Base-by-base conservation (phyloP, 192 early-diverging fungal species). In the Chytriomyces sp. region DNA sequence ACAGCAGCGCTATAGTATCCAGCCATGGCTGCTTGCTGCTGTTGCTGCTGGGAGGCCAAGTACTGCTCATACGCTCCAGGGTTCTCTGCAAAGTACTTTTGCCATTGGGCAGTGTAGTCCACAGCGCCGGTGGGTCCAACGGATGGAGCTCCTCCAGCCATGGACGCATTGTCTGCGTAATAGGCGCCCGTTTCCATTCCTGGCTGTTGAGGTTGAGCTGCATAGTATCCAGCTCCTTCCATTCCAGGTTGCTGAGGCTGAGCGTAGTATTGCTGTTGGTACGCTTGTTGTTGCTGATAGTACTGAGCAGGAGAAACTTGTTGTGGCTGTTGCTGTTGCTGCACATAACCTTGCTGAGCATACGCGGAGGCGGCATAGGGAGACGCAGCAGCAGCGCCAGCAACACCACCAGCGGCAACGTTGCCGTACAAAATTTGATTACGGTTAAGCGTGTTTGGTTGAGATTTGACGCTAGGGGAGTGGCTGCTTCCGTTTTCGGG, bases 1-100 rank as follows among this genome's bases (percentile, higher is more conserved):
- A 45, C 23, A 47, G 67, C 67, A 1, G 67, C 16, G 45, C 44
- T n/a, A 44, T 46, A 49, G 67, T 68, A 57, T 57, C 53, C 53
- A 10, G 67, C 67, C 45, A 49, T 49, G 67, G 67, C 67, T 9
- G 48, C 67, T 20, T 61, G 59, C 26, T 28, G 63, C 4, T 64
- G 63, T 13, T 23, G 20, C 63, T 28, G 20, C 24, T 64, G 35
- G 18, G 16, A 16, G 9, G 57, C 60, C 24, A 73, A 11, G 61
- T 73, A 73, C 8, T 9, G 16, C 45, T 73, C 71, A 45, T 73
- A 73, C 7, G 71, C 71, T 6, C 71, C 71, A 6, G 71, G 71
- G 61, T 60, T 73, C 23, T 73, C 71, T 53, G 71, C 71, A 63
- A 73, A 73, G 71, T 73, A 73, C n/a, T 63, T 53, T 44, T 73